A percentile compares a stretch with the other conserved stretches of the same genome.
Conservation (phyloP, 1,284 basidiomycete genomes). For the Peniophora sp. region DNA sequence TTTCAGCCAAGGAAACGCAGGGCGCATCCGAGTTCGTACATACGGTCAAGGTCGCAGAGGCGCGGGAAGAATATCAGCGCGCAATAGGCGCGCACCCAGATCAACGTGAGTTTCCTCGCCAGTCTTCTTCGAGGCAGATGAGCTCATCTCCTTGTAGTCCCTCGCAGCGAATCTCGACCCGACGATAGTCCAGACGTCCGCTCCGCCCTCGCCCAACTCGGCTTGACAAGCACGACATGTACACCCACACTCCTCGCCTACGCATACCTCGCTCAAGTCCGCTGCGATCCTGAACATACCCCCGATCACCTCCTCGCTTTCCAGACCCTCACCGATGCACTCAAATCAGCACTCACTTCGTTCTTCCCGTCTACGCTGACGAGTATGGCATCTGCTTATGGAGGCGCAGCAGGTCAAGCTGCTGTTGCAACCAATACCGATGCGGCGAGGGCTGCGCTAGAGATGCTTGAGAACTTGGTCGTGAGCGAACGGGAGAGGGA, state of each 20-base stretch:
- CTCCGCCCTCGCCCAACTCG: conserved; percentile 26
- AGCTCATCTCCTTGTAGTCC: too few relatives aligned
- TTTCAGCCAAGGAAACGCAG: too few relatives aligned
- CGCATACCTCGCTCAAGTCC: conserved; percentile 69
- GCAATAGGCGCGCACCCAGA: conserved; percentile 69
- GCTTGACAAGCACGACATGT: conserved; percentile 57
- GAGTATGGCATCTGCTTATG: conserved; percentile 24
- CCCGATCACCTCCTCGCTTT: conserved; percentile 54
- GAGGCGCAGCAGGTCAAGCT: conserved; percentile 26
- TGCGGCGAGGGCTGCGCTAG: conserved; percentile 18
- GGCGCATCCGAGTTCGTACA: conserved; percentile 18
- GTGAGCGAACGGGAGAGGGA: conserved; percentile 53
- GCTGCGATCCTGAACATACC: conserved; percentile 63
- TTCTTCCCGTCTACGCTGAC: too few relatives aligned
- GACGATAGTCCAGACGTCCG: background rate
- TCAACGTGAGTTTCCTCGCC: conserved; percentile 53
- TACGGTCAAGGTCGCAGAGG: conserved; percentile 50
- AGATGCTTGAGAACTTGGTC: conserved; percentile 47
- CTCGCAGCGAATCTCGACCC: background rate
- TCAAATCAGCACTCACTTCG: background rate
- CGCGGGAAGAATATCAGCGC: conserved; percentile 59
- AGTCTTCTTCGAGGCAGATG: too few relatives aligned
- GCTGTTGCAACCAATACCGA: too few relatives aligned
- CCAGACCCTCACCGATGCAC: conserved; percentile 33
- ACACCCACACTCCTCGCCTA: conserved; percentile 58